Evolutionary conservation across 352 stramenopile species (phyloP).

Genomic region (Phytophthora chlamydospora): DNA sequence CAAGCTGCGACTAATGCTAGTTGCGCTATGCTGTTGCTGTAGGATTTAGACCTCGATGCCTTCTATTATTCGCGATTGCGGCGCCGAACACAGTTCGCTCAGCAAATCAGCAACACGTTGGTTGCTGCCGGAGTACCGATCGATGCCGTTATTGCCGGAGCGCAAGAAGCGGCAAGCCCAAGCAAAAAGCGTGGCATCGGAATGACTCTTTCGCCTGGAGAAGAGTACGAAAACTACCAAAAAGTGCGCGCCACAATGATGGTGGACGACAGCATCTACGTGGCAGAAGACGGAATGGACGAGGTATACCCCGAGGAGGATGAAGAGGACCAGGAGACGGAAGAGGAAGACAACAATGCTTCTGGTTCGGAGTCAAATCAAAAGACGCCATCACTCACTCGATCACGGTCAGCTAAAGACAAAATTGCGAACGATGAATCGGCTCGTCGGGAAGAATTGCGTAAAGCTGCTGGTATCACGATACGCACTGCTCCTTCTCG

Average conservation of each 20-base stretch:
- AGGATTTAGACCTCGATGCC: slow-evolving; percentile 64
- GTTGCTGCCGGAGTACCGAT: slow-evolving; percentile 31
- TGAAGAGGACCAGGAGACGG: slow-evolving; percentile 16
- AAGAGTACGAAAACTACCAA: slow-evolving; percentile 78
- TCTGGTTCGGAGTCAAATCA: slow-evolving; percentile 1
- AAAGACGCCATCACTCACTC: neutral
- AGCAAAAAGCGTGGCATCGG: slow-evolving; percentile 54
- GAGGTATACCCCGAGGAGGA: slow-evolving; percentile 28
- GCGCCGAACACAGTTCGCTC: slow-evolving; percentile 54
- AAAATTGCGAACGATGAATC: slow-evolving; percentile 11
- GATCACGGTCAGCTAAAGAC: neutral
- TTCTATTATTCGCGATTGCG: slow-evolving; percentile 64
- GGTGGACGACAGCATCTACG: slow-evolving; percentile 18
- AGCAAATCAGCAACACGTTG: slow-evolving; percentile 60
- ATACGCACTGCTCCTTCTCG: slow-evolving; percentile 15
- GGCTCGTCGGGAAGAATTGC: slow-evolving; percentile 18
- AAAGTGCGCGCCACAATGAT: slow-evolving; percentile 55
- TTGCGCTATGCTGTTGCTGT: neutral
- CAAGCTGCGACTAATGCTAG: neutral
- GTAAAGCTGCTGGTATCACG: slow-evolving; percentile 24
- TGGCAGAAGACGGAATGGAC: slow-evolving; percentile 35
- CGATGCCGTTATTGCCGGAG: slow-evolving; percentile 28
- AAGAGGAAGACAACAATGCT: slow-evolving; percentile 1
- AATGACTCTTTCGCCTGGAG: slow-evolving; percentile 70
- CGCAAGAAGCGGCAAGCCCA: slow-evolving; percentile 34